Evolutionary conservation across 345 rosid genomes (phyloP).

Genomic region (Sonneratia alba): DNA sequence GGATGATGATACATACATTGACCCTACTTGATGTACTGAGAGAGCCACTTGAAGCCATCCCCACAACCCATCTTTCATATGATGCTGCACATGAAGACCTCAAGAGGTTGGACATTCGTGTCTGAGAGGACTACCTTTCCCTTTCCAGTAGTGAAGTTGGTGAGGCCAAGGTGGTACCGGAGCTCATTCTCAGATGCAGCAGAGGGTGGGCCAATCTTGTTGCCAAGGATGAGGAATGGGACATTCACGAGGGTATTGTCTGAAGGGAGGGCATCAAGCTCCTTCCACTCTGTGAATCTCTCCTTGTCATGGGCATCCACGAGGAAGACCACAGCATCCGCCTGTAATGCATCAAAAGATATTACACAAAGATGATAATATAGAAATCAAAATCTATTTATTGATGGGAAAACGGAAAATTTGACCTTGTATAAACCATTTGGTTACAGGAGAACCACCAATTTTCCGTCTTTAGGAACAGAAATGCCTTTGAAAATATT

Average conservation of each 20-base stretch:
- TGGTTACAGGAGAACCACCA: too few relatives aligned
- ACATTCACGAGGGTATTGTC: conserved; percentile 60
- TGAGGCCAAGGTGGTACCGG: conserved; percentile 60
- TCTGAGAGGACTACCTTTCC: conserved; percentile 59
- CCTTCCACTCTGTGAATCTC: conserved; percentile 73
- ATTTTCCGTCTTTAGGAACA: too few relatives aligned
- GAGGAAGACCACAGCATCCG: conserved; percentile 71
- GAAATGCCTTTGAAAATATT: too few relatives aligned
- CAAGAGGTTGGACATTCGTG: conserved; percentile 60
- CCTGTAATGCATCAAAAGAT: conserved; percentile 23
- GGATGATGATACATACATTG: too few relatives aligned
- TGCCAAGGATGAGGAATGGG: conserved; percentile 68
- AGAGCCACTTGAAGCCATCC: conserved; percentile 74
- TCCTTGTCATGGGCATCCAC: conserved; percentile 84
- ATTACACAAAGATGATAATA: background rate
- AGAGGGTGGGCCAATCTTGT: conserved; percentile 71
- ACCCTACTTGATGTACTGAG: conserved; percentile 55
- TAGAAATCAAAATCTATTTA: background rate
- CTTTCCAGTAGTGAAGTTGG: conserved; percentile 76
- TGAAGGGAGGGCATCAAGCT: conserved; percentile 74
- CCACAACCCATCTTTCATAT: conserved; percentile 85
- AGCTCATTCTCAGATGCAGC: conserved; percentile 84
- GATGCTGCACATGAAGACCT: conserved; percentile 85
- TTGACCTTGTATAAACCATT: too few relatives aligned
- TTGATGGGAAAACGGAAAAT: too few relatives aligned